These are phyloP conservation scores for Microsporum ferrugineum DNA, from an alignment of 2,329 filamentous ascomycete genomes.

Conservation along the genomic window DNA sequence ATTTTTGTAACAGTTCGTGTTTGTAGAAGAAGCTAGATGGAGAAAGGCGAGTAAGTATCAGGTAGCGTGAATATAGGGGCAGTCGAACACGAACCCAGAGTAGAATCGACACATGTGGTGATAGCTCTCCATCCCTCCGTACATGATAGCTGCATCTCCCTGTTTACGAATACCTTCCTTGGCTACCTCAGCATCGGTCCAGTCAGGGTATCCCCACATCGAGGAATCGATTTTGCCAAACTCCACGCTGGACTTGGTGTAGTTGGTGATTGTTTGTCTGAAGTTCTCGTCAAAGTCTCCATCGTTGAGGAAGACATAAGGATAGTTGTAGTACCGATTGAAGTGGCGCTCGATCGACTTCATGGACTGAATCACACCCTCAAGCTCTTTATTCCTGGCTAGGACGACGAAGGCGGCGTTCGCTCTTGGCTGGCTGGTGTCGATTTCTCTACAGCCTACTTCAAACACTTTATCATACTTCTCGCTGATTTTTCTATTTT, in stretches of 20 bases:
- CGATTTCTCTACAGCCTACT: slow-evolving; percentile 66
- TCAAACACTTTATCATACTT: slow-evolving; percentile 95
- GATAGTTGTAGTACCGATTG: slow-evolving; percentile 97
- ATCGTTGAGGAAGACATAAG: slow-evolving; percentile 96
- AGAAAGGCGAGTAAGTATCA: not conserved
- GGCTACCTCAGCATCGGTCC: slow-evolving; percentile 86
- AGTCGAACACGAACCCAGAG: slow-evolving; percentile 59
- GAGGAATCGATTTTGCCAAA: slow-evolving; percentile 84
- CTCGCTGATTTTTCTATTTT: slow-evolving; percentile 82
- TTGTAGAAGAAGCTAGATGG: slow-evolving; percentile 81
- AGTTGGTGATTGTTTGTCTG: slow-evolving; percentile 74
- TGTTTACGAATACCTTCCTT: slow-evolving; percentile 95
- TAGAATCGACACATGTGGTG: slow-evolving; percentile 99
- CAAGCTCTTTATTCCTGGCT: slow-evolving; percentile 89
- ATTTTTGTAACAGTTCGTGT: slow-evolving; percentile 85
- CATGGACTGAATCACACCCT: slow-evolving; percentile 89
- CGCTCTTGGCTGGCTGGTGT: slow-evolving; percentile 66
- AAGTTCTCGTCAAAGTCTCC: slow-evolving; percentile 93
- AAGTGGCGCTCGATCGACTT: slow-evolving; percentile 98
- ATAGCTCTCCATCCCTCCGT: slow-evolving; percentile 96
- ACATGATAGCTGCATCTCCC: slow-evolving; percentile 96
- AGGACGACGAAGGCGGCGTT: slow-evolving; percentile 95
- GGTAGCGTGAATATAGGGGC: not conserved
- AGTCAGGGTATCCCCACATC: slow-evolving; percentile 96
- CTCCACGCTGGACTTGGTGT: slow-evolving; percentile 78